phyloP scores from a whole-genome alignment of 2,329 filamentous ascomycete genomes.

The Chaetothyriales sp. region DNA sequence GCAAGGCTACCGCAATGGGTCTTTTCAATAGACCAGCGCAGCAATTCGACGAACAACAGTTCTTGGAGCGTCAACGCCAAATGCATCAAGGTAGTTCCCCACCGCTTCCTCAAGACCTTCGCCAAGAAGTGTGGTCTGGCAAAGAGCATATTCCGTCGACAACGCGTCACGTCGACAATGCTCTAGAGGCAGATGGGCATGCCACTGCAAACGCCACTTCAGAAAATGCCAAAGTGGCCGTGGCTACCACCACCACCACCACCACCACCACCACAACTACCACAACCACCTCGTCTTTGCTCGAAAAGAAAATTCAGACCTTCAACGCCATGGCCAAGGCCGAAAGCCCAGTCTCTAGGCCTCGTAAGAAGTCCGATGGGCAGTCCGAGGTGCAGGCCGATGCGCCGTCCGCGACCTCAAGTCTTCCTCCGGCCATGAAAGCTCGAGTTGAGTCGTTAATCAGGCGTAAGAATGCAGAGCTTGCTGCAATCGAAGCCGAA shows the following conservation, averaged over 20 bases:
- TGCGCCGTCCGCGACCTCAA: not conserved
- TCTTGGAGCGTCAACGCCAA: slow-evolving; percentile 66
- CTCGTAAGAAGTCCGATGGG: slow-evolving; percentile 7
- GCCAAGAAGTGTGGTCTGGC: too few relatives aligned
- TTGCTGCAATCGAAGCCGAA: slow-evolving; percentile 8
- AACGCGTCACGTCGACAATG: not conserved
- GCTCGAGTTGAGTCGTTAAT: slow-evolving; percentile 15
- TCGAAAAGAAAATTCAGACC: not conserved
- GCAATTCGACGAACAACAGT: slow-evolving; percentile 74
- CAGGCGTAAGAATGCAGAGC: slow-evolving; percentile 16
- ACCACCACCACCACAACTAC: too few relatives aligned
- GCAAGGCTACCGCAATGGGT: slow-evolving; percentile 65
- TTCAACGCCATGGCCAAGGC: not conserved
- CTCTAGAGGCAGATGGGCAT: not conserved
- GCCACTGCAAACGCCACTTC: not conserved
- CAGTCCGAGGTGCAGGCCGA: not conserved
- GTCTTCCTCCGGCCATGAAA: slow-evolving; percentile 5
- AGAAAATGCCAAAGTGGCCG: not conserved
- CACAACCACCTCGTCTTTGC: not conserved
- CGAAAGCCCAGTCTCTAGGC: slow-evolving; percentile 1
- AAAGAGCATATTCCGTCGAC: not conserved
- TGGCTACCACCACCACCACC: too few relatives aligned
- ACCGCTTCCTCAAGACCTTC: slow-evolving; percentile 23
- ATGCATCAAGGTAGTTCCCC: slow-evolving; percentile 63
- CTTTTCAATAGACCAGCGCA: slow-evolving; percentile 59